Evolutionary conservation across 148 eudicot genomes (phyloP).

Genomic region (Simmondsia chinensis): DNA sequence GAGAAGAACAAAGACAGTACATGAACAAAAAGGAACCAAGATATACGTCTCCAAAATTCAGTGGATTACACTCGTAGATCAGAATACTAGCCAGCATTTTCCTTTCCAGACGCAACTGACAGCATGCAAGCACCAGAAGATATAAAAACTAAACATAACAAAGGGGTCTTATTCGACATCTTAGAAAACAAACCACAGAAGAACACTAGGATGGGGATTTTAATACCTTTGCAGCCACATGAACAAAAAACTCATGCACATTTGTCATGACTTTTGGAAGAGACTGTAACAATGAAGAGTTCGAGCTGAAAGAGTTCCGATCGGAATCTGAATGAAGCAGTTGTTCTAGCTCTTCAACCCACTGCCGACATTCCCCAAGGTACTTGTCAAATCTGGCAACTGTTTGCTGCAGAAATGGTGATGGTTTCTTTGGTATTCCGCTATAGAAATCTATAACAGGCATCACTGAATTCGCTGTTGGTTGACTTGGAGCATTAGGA

Average conservation of each 20-base stretch:
- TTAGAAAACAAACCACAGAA: neutral
- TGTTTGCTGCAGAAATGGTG: slow-evolving; percentile 76
- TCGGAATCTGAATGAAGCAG: slow-evolving; percentile 63
- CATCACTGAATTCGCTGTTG: slow-evolving; percentile 33
- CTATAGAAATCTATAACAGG: slow-evolving; percentile 73
- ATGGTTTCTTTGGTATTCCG: slow-evolving; percentile 85
- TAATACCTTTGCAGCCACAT: slow-evolving; percentile 94
- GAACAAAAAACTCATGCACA: slow-evolving; percentile 90
- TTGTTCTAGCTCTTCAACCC: slow-evolving; percentile 96
- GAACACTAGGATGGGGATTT: neutral
- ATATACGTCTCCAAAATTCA: too few species aligned
- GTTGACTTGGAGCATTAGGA: slow-evolving; percentile 29
- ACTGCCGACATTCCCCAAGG: slow-evolving; percentile 71
- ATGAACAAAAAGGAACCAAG: too few species aligned
- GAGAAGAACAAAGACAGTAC: too few species aligned
- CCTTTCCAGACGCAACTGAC: too few species aligned
- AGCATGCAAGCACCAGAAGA: too few species aligned
- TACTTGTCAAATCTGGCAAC: slow-evolving; percentile 81
- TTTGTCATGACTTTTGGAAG: slow-evolving; percentile 89
- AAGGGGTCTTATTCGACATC: too few species aligned
- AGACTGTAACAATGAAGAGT: slow-evolving; percentile 70
- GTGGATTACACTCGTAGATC: too few species aligned
- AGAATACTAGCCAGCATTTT: too few species aligned
- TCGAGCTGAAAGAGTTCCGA: slow-evolving; percentile 35
- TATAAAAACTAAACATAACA: too few species aligned